Percentiles rank a stretch among this genome's conserved stretches.
Conservation (phyloP, 2,329 filamentous ascomycete genomes). For the Ophiostoma ulmi region DNA sequence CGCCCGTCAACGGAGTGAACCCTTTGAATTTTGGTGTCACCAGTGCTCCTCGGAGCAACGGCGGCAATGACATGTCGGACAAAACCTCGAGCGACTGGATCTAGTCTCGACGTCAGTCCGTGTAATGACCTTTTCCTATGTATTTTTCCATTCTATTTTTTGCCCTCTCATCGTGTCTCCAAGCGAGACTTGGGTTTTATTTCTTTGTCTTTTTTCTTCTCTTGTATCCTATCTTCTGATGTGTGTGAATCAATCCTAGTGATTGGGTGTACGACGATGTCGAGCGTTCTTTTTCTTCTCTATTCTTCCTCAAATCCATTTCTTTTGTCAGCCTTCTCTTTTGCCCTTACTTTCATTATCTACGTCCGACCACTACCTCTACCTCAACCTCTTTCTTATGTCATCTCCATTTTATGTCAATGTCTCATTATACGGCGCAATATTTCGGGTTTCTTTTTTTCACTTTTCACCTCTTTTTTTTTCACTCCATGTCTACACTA, state of each 20-base stretch:
- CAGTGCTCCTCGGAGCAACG: background rate
- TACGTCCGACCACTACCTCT: background rate
- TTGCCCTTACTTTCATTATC: background rate
- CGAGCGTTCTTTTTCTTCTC: conserved; percentile 9
- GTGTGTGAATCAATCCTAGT: background rate
- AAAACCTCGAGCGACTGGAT: conserved; percentile 27
- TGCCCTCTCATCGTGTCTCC: background rate
- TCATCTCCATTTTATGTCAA: background rate
- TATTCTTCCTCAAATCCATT: background rate
- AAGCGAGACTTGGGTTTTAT: background rate
- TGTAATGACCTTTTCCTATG: conserved; percentile 11
- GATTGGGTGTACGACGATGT: conserved; percentile 5
- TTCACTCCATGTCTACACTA: background rate
- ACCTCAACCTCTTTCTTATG: background rate
- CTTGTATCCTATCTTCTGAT: conserved; percentile 1
- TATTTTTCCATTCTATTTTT: conserved; percentile 2
- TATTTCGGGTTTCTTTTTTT: background rate
- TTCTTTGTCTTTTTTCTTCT: background rate
- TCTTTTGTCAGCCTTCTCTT: background rate
- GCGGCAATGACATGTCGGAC: conserved; percentile 1
- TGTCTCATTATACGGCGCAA: conserved; percentile 9
- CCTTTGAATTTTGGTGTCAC: background rate
- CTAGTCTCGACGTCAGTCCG: conserved; percentile 13
- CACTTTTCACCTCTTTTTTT: background rate
- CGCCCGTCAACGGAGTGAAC: background rate